phyloP scores from a whole-genome alignment of 2,329 filamentous ascomycete genomes.

The Penicillium vulpinum region DNA sequence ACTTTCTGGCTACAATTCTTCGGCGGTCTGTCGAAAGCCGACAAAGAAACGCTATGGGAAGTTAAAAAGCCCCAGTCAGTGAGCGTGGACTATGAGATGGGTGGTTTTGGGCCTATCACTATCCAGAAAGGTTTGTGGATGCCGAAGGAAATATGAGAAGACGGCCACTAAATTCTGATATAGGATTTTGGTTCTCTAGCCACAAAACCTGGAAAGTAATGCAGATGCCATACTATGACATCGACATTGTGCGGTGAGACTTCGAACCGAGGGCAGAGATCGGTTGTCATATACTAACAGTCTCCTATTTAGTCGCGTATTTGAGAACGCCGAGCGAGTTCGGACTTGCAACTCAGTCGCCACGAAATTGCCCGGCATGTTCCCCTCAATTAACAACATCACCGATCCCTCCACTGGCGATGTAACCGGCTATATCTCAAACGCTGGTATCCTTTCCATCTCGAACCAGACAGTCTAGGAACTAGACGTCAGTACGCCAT shows the following conservation, averaged over 20 bases:
- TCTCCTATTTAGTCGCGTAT: constrained; percentile 33
- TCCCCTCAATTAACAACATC: constrained; percentile 47
- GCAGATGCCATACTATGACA: constrained; percentile 47
- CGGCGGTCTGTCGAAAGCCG: constrained; percentile 30
- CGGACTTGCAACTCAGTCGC: constrained; percentile 47
- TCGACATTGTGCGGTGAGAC: constrained; percentile 40
- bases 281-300: not conserved
- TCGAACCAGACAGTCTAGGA: constrained; percentile 44
- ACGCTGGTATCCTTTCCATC: constrained; percentile 45
- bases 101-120: constrained; percentile 43
- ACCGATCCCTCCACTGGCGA: constrained; percentile 40
- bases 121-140: constrained; percentile 39
- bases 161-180: not conserved
- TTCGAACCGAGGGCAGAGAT: not conserved
- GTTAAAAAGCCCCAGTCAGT: constrained; percentile 42
- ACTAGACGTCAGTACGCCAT: constrained; percentile 46
- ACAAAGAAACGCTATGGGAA: constrained; percentile 42
- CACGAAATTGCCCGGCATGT: constrained; percentile 42
- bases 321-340: constrained; percentile 43
- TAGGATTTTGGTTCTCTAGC: constrained; percentile 44
- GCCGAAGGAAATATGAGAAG: not conserved
- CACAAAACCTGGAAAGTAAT: constrained; percentile 48
- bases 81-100: constrained; percentile 40
- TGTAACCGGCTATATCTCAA: constrained; percentile 46
- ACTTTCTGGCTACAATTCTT: constrained; percentile 47